Evolutionary conservation across 768 basidiomycete species (phyloP).

Genomic region (Tylopilus sp.): DNA sequence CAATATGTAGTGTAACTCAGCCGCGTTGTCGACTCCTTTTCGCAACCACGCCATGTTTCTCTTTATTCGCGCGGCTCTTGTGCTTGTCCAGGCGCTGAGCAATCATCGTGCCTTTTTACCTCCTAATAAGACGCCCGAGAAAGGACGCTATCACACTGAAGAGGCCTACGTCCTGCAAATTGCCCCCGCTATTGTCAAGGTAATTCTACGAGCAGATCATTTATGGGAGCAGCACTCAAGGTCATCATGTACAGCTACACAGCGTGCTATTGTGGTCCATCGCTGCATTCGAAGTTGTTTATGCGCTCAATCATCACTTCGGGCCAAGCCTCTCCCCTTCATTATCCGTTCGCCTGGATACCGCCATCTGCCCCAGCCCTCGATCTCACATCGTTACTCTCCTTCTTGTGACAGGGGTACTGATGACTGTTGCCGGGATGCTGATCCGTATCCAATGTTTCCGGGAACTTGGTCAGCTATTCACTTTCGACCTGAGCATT

Average conservation of each 20-base stretch:
- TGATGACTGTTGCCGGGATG: constrained; percentile 41
- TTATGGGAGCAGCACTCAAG: neutral
- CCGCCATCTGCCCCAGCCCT: constrained; percentile 30
- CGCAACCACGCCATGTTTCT: constrained; percentile 39
- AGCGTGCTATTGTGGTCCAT: constrained; percentile 48
- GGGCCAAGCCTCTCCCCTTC: constrained; percentile 32
- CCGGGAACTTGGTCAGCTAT: constrained; percentile 48
- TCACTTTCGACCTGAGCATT: constrained; percentile 58
- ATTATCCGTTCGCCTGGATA: constrained; percentile 31
- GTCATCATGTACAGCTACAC: constrained; percentile 43
- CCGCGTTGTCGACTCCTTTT: neutral
- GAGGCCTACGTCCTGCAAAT: constrained; percentile 52
- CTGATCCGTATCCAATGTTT: constrained; percentile 53
- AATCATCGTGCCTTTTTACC: constrained; percentile 54
- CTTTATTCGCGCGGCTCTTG: constrained; percentile 41
- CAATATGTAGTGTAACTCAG: neutral
- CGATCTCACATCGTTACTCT: constrained; percentile 35
- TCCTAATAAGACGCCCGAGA: constrained; percentile 51
- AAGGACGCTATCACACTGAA: constrained; percentile 51
- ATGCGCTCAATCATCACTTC: constrained; percentile 33
- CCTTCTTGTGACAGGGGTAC: constrained; percentile 43
- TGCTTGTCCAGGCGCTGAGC: constrained; percentile 45
- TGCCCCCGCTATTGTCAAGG: constrained; percentile 56
- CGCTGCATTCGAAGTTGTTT: constrained; percentile 48
- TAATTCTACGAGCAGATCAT: constrained; percentile 14